These are phyloP conservation scores for Sugiyamaella americana DNA, from an alignment of 805 yeast species.

Conservation along the genomic window DNA sequence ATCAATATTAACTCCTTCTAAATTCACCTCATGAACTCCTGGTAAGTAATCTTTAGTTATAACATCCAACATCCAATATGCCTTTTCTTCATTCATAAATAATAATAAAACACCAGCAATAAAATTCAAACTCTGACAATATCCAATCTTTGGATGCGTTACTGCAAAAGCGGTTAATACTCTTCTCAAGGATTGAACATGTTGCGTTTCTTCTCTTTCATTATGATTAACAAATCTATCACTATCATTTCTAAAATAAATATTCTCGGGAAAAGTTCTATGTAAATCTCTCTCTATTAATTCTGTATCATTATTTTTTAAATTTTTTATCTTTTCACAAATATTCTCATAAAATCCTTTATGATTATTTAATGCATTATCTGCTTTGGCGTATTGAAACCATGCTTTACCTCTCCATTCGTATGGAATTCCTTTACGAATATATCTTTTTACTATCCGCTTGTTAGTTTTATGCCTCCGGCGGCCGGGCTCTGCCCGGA, in stretches of 20 bases:
- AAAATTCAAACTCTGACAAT: slow-evolving; percentile 92
- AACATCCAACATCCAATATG: slow-evolving; percentile 94
- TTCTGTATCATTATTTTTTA: slow-evolving; percentile 72
- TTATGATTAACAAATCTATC: not conserved
- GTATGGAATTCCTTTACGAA: slow-evolving; percentile 90
- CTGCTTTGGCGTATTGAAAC: slow-evolving; percentile 90
- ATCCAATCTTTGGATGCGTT: slow-evolving; percentile 85
- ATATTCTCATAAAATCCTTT: slow-evolving; percentile 68
- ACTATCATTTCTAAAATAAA: slow-evolving; percentile 53
- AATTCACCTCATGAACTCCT: slow-evolving; percentile 80
- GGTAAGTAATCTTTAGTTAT: slow-evolving; percentile 81
- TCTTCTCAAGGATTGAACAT: slow-evolving; percentile 67
- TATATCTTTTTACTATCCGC: slow-evolving; percentile 53
- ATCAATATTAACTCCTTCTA: slow-evolving; percentile 92
- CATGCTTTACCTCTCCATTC: slow-evolving; percentile 97
- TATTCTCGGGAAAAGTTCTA: slow-evolving; percentile 92
- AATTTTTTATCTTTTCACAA: slow-evolving; percentile 48
- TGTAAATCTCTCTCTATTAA: slow-evolving; percentile 90
- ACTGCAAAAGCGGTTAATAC: slow-evolving; percentile 79
- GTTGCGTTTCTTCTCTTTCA: slow-evolving; percentile 46
- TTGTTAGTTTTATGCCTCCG: slow-evolving; percentile 13
- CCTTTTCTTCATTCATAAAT: slow-evolving; percentile 81
- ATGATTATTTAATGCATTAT: slow-evolving; percentile 61
- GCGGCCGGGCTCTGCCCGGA: not conserved
- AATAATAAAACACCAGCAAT: slow-evolving; percentile 79